phyloP scores from a whole-genome alignment of 2,329 filamentous ascomycete genomes.

The Penicillium sp. region DNA sequence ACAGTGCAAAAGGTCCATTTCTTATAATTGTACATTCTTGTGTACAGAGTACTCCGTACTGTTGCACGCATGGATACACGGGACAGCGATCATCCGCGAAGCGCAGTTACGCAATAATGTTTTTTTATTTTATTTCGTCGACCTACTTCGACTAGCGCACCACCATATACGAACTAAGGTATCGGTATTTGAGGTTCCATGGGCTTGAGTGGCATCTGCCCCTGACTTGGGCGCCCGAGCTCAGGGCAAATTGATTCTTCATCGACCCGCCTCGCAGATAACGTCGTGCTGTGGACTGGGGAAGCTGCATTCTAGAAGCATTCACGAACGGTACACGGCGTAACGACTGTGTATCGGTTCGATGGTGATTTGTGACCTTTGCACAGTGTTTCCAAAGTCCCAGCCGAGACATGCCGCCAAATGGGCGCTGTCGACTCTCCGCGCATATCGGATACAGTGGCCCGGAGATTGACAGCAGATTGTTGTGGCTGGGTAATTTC shows the following conservation, averaged over 20 bases:
- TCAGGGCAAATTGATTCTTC: background rate
- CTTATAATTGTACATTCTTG: background rate
- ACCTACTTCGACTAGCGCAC: slow-evolving; percentile 1
- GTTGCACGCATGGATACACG: slow-evolving; percentile 1
- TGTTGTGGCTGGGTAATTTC: background rate
- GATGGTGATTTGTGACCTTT: background rate
- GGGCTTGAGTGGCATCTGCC: background rate
- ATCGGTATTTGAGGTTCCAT: background rate
- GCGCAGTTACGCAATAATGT: slow-evolving; percentile 23
- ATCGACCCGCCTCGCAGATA: background rate
- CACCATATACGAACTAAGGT: background rate
- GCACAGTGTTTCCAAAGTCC: background rate
- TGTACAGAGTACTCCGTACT: background rate
- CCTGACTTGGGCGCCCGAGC: background rate
- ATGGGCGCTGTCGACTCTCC: background rate
- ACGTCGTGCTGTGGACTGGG: background rate
- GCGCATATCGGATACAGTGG: background rate
- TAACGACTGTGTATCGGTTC: background rate
- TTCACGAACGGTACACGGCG: background rate
- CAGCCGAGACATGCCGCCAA: background rate
- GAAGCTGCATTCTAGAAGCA: background rate
- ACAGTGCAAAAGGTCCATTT: background rate
- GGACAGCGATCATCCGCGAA: slow-evolving; percentile 20
- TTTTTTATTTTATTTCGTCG: background rate
- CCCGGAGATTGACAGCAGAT: background rate